A percentile compares a stretch with the other conserved stretches of the same genome.
phyloP scores from a whole-genome alignment of 1,284 basidiomycete genomes.

The Hymenochaete sp. region DNA sequence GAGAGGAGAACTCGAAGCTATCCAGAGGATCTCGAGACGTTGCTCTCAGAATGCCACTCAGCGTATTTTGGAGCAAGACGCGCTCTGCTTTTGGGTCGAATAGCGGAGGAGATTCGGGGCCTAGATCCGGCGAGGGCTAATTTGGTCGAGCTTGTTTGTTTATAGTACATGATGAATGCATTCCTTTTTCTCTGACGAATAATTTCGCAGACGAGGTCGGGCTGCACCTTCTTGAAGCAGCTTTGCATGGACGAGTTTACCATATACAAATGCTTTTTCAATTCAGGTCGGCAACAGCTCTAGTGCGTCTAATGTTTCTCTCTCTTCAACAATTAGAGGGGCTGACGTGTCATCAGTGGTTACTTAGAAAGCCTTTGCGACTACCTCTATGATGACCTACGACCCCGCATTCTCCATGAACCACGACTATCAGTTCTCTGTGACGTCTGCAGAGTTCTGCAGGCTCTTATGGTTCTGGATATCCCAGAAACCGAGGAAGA shows the following conservation, averaged over 20 bases:
- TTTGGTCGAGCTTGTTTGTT: constrained; percentile 72
- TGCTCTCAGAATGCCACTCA: constrained; percentile 76
- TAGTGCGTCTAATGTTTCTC: constrained; percentile 53
- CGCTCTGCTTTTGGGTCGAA: constrained; percentile 55
- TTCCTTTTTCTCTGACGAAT: constrained; percentile 9
- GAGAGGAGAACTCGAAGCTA: constrained; percentile 66
- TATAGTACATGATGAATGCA: background rate
- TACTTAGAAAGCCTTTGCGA: constrained; percentile 89
- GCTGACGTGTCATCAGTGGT: constrained; percentile 32
- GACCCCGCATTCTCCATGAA: constrained; percentile 89
- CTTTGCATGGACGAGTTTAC: constrained; percentile 83
- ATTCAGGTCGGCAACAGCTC: constrained; percentile 71
- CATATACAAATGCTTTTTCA: constrained; percentile 78
- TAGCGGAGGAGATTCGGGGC: constrained; percentile 74
- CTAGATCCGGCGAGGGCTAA: constrained; percentile 73
- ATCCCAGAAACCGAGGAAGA: constrained; percentile 33
- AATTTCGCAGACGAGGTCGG: constrained; percentile 61
- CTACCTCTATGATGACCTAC: constrained; percentile 86
- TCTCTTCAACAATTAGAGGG: constrained; percentile 12
- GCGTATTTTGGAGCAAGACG: constrained; percentile 74
- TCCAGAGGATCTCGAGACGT: constrained; percentile 68
- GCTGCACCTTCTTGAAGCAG: constrained; percentile 85
- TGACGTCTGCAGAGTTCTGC: constrained; percentile 88
- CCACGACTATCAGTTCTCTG: constrained; percentile 78
- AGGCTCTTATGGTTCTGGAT: constrained; percentile 89